Conservation (phyloP, 208 protist species). For the Wallacemonas sp. region DNA sequence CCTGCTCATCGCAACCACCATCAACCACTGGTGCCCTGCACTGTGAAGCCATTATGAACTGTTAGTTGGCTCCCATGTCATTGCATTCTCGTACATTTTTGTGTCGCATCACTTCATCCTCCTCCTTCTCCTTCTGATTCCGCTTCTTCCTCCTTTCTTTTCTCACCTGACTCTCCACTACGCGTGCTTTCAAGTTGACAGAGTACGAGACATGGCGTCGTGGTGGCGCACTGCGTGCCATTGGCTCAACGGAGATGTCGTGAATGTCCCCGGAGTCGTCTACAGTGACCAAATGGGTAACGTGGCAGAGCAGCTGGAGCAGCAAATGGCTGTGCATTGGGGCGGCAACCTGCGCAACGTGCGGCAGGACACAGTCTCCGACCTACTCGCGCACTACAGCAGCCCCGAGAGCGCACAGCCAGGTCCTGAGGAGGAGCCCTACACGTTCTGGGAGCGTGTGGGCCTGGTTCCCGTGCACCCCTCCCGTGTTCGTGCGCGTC, state of each 20-base stretch:
- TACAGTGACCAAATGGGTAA: constrained; percentile 68
- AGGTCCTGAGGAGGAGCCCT: constrained; percentile 82
- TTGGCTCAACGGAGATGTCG: constrained; percentile 36
- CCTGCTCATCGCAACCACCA: too few relatives aligned
- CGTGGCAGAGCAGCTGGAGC: constrained; percentile 22
- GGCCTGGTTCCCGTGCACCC: constrained; percentile 81
- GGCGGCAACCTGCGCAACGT: constrained; percentile 76
- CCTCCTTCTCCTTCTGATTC: background rate
- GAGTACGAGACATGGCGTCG: background rate
- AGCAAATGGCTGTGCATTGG: constrained; percentile 35
- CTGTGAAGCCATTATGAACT: too few relatives aligned
- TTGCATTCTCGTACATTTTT: background rate
- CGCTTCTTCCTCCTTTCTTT: constrained; percentile 6
- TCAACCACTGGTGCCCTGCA: too few relatives aligned
- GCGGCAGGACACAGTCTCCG: constrained; percentile 51
- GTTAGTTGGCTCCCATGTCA: too few relatives aligned
- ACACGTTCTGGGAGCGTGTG: constrained; percentile 86
- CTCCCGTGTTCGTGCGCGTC: constrained; percentile 75
- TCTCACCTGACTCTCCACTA: constrained; percentile 2
- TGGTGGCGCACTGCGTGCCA: background rate
- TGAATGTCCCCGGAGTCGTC: constrained; percentile 64
- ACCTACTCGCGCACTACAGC: constrained; percentile 17
- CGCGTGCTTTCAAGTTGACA: background rate
- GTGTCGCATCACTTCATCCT: background rate
- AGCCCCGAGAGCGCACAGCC: constrained; percentile 13